These are phyloP conservation scores for Kwoniella newhampshirensis DNA, from an alignment of 768 basidiomycete species.

Conservation along the genomic window DNA sequence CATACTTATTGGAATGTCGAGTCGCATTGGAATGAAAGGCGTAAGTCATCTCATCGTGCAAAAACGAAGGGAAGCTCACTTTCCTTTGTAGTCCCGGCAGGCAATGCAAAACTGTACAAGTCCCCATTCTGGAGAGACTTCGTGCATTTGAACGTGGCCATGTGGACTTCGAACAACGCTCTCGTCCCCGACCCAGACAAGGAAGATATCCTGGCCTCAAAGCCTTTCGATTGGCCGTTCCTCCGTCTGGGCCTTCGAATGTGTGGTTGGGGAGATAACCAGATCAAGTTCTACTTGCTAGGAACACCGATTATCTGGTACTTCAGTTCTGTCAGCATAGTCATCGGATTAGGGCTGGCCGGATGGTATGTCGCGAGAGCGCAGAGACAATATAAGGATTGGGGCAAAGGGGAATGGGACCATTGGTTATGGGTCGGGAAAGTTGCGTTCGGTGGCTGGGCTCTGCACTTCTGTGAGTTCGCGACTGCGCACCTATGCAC, in stretches of 20 bases:
- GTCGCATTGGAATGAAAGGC: slow-evolving; percentile 90
- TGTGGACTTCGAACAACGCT: slow-evolving; percentile 99
- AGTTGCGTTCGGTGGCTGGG: slow-evolving; percentile 87
- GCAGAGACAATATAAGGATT: slow-evolving; percentile 88
- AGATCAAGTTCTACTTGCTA: slow-evolving; percentile 88
- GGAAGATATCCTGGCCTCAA: slow-evolving; percentile 93
- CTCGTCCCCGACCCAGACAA: slow-evolving; percentile 97
- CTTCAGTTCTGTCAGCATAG: slow-evolving; percentile 69
- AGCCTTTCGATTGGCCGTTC: slow-evolving; percentile 91
- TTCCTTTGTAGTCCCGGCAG: slow-evolving; percentile 68
- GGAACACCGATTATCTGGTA: slow-evolving; percentile 94
- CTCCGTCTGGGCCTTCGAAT: slow-evolving; percentile 85
- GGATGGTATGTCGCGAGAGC: slow-evolving; percentile 71
- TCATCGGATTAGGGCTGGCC: slow-evolving; percentile 51
- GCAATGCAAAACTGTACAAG: slow-evolving; percentile 75
- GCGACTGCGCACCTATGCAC: no score
- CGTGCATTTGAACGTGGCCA: slow-evolving; percentile 97
- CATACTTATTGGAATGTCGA: slow-evolving; percentile 99
- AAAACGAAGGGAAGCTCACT: not conserved
- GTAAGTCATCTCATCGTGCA: slow-evolving; percentile 60
- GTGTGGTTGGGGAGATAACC: slow-evolving; percentile 90
- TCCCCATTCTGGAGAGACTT: slow-evolving; percentile 96
- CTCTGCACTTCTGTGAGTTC: slow-evolving; percentile 81
- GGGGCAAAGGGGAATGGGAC: slow-evolving; percentile 89
- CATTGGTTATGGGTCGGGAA: slow-evolving; percentile 91